Percentiles rank a stretch among this genome's conserved stretches.
Conservation (phyloP, 164 flowering plant genomes). For the Protea cynaroides region DNA sequence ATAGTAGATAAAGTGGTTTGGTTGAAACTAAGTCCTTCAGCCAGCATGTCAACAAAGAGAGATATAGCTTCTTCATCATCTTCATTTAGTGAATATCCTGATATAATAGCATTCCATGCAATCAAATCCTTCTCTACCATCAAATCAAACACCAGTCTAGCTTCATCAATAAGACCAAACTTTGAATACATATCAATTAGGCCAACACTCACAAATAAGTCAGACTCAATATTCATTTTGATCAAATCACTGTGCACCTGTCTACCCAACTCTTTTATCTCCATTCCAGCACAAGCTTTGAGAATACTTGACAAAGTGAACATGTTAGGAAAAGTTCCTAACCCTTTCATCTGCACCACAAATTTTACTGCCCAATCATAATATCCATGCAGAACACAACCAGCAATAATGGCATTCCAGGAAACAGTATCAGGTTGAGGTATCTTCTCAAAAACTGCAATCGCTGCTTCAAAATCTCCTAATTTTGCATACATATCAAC, state of each 20-base stretch:
- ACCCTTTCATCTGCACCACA: neutral
- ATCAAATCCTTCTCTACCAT: neutral
- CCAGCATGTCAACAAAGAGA: neutral
- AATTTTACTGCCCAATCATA: neutral
- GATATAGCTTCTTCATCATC: neutral
- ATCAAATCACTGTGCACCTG: conserved; percentile 1
- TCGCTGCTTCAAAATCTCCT: neutral
- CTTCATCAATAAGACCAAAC: neutral
- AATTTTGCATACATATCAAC: conserved; percentile 2
- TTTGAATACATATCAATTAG: conserved; percentile 4
- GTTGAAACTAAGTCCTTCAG: neutral
- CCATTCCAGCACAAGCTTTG: conserved; percentile 2
- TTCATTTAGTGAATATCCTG: neutral
- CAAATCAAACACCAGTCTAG: neutral
- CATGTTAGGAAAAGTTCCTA: neutral
- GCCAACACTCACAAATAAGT: conserved; percentile 1
- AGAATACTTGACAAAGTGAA: conserved; percentile 2
- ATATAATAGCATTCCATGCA: neutral
- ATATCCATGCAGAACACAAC: neutral
- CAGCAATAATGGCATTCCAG: conserved; percentile 10
- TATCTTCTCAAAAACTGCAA: neutral
- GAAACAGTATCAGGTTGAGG: neutral
- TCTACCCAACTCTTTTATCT: neutral
- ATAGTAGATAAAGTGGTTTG: conserved; percentile 1
- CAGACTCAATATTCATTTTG: neutral